A percentile compares a stretch with the other conserved stretches of the same genome.
Evolutionary conservation across 2,329 filamentous ascomycete species (phyloP).

Genomic region (Fusarium torreyae): DNA sequence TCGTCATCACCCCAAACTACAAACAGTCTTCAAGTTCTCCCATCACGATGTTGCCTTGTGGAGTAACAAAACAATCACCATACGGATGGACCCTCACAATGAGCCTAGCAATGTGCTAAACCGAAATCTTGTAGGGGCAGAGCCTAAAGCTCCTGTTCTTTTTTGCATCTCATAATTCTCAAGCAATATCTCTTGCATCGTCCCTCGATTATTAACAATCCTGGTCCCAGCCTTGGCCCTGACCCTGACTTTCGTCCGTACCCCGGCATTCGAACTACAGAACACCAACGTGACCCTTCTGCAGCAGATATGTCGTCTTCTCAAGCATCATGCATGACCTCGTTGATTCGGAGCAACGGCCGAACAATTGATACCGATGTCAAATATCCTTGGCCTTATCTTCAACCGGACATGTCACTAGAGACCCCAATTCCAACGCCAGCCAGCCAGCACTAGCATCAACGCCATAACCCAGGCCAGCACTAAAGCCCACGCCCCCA

Average conservation of each 20-base stretch:
- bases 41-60: constrained; percentile 19
- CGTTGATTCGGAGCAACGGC: constrained; percentile 33
- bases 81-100: constrained; percentile 17
- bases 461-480: constrained; percentile 12
- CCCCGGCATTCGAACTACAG: constrained; percentile 36
- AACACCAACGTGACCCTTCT: constrained; percentile 17
- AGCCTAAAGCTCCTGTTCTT: constrained; percentile 14
- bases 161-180: constrained; percentile 40
- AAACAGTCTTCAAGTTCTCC: constrained; percentile 20
- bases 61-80: constrained; percentile 21
- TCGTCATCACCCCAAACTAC: constrained; percentile 31
- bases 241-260: constrained; percentile 33
- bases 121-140: constrained; percentile 21
- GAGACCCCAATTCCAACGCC: constrained; percentile 29
- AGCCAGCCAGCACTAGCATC: constrained; percentile 30
- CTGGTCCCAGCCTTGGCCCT: constrained; percentile 32
- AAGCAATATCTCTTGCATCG: constrained; percentile 46
- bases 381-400: constrained; percentile 24
- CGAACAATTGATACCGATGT: constrained; percentile 23
- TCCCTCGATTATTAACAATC: constrained; percentile 25
- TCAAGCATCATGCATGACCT: constrained; percentile 19
- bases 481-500: constrained; percentile 27
- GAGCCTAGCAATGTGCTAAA: constrained; percentile 30
- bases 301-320: constrained; percentile 16
- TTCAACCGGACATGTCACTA: constrained; percentile 17